Conservation (phyloP, 176 grass and related monocot species). For the Elaeis guineensis region DNA sequence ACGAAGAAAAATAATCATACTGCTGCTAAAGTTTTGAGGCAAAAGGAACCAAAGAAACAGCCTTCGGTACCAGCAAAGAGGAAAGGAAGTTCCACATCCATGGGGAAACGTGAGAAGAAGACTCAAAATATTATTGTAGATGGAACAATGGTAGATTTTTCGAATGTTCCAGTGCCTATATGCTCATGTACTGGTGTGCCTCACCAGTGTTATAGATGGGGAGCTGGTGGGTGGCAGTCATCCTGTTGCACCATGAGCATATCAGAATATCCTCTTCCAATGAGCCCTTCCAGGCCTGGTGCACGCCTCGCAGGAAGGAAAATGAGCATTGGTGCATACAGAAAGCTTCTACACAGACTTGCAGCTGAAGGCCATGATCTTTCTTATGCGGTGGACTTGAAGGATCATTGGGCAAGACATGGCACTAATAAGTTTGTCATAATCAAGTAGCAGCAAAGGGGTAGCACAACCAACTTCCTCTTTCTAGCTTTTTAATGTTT, state of each 20-base stretch:
- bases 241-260: slow-evolving; percentile 25
- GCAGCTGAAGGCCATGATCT: slow-evolving; percentile 1
- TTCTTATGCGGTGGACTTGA: too few species aligned
- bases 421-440: too few species aligned
- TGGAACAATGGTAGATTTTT: slow-evolving; percentile 10
- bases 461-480: too few species aligned
- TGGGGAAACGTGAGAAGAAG: slow-evolving; percentile 11
- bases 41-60: slow-evolving; percentile 18
- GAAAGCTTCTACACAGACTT: slow-evolving; percentile 22
- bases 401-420: too few species aligned
- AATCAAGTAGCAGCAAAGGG: too few species aligned
- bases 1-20: slow-evolving; percentile 4
- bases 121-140: slow-evolving; percentile 2
- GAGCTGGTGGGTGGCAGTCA: slow-evolving; percentile 23
- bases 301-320: slow-evolving; percentile 20
- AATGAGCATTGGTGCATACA: slow-evolving; percentile 25
- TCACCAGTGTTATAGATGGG: slow-evolving; percentile 21
- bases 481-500: too few species aligned
- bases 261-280: slow-evolving; percentile 25
- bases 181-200: slow-evolving; percentile 24
- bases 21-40: slow-evolving; percentile 2
- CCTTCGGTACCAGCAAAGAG: slow-evolving; percentile 1
- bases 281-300: slow-evolving; percentile 20
- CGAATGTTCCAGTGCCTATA: slow-evolving; percentile 14
- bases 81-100: slow-evolving; percentile 4